phyloP scores from a whole-genome alignment of 179 eudicot genomes.

The Patellifolia procumbens region DNA sequence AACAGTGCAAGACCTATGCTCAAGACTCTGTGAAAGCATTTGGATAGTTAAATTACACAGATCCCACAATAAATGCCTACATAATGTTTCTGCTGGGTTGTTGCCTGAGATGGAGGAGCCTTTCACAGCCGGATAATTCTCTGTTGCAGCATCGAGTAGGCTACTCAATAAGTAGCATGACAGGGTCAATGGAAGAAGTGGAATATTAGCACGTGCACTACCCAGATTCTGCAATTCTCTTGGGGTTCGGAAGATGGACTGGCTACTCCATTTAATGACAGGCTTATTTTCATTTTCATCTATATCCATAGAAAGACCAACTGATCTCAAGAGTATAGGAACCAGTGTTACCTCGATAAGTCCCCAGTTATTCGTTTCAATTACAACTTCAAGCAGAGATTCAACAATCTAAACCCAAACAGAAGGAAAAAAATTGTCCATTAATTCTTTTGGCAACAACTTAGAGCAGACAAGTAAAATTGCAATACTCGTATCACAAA shows the following conservation, averaged over 20 bases:
- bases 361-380: constrained; percentile 64
- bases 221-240: constrained; percentile 27
- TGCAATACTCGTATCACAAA: not conserved
- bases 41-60: constrained; percentile 55
- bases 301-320: constrained; percentile 65
- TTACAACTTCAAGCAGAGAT: constrained; percentile 61
- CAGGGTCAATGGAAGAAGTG: constrained; percentile 47
- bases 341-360: constrained; percentile 59
- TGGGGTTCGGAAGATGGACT: constrained; percentile 29
- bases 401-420: constrained; percentile 48
- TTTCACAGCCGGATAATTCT: constrained; percentile 35
- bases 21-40: constrained; percentile 74
- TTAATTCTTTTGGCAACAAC: constrained; percentile 14
- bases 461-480: not conserved
- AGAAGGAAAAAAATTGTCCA: not conserved
- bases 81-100: constrained; percentile 39
- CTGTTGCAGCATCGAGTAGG: constrained; percentile 54
- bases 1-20: constrained; percentile 72
- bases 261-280: constrained; percentile 46
- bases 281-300: constrained; percentile 50
- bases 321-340: constrained; percentile 63
- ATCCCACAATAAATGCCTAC: constrained; percentile 68
- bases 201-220: constrained; percentile 18
- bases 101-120: constrained; percentile 28
- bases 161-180: constrained; percentile 68